Evolutionary conservation across 164 flowering plant genomes (phyloP).

Genomic region (Liquidambar formosana): DNA sequence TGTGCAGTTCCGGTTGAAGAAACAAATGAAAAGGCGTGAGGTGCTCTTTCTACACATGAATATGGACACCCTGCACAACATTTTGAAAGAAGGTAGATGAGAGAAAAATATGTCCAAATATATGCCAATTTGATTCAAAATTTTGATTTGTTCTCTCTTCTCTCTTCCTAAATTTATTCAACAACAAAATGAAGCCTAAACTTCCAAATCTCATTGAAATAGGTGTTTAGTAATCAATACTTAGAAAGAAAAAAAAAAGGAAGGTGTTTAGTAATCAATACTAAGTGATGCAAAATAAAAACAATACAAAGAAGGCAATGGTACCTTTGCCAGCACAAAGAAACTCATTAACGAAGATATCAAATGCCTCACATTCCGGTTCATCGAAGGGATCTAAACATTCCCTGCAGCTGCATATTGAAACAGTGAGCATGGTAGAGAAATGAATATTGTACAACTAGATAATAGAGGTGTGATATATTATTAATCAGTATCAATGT

Average conservation of each 20-base stretch:
- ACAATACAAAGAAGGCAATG: neutral
- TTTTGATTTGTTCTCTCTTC: neutral
- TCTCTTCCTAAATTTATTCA: neutral
- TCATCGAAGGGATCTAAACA: conserved; percentile 86
- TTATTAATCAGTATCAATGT: too few species aligned
- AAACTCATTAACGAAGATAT: conserved; percentile 81
- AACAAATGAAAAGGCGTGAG: too few species aligned
- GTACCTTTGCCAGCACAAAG: conserved; percentile 86
- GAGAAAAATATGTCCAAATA: neutral
- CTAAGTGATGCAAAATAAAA: neutral
- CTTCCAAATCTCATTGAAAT: neutral
- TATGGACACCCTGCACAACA: too few species aligned
- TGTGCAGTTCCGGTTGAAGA: too few species aligned
- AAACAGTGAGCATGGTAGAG: conserved; percentile 5
- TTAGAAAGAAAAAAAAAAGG: too few species aligned
- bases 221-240: neutral
- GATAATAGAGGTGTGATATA: too few species aligned
- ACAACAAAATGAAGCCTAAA: neutral
- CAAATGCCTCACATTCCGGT: conserved; percentile 92
- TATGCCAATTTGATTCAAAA: neutral
- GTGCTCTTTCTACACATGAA: too few species aligned
- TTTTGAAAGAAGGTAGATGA: neutral
- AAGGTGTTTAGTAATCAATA: neutral
- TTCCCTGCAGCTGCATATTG: conserved; percentile 50
- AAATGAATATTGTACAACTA: neutral